Percentiles rank a stretch among this genome's conserved stretches.
Evolutionary conservation across 768 basidiomycete genomes (phyloP).

Genomic region (Boletus rubroflammeus): DNA sequence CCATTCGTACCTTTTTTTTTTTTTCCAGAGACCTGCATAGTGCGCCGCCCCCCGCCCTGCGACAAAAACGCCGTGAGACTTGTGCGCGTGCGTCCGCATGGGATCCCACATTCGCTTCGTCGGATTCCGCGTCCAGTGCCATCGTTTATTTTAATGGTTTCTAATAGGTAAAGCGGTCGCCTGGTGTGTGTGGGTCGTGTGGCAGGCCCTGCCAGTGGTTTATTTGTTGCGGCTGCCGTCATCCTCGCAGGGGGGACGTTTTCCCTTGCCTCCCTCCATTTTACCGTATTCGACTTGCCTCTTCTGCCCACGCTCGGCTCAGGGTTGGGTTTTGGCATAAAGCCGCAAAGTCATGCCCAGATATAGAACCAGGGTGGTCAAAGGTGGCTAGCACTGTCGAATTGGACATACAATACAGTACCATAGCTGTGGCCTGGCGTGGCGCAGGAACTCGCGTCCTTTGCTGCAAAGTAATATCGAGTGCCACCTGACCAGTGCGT

Average conservation of each 20-base stretch:
- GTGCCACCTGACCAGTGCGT: not conserved
- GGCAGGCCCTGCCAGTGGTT: conserved; percentile 10
- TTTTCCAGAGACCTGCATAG: not conserved
- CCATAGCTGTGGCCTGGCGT: not conserved
- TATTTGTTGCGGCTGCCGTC: conserved; percentile 16
- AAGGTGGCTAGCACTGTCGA: conserved; percentile 5
- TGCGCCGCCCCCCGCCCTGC: not conserved
- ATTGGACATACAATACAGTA: not conserved
- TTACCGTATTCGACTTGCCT: conserved; percentile 11
- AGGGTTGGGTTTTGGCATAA: conserved; percentile 1
- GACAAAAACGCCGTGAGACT: not conserved
- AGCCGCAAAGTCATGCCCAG: conserved; percentile 16
- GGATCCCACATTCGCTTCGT: conserved; percentile 1
- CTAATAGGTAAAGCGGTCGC: conserved; percentile 2
- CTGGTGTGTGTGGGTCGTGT: conserved; percentile 8
- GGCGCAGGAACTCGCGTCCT: not conserved
- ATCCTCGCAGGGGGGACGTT: not conserved
- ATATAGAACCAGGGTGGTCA: conserved; percentile 10
- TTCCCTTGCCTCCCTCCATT: conserved; percentile 1
- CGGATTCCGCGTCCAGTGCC: not conserved
- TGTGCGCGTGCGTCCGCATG: not conserved
- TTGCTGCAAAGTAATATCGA: not conserved
- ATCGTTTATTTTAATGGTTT: conserved; percentile 1
- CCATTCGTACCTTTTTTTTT: not conserved
- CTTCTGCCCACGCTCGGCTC: conserved; percentile 3